Conservation (phyloP, 208 protist species). For the Crithidia fasciculata region DNA sequence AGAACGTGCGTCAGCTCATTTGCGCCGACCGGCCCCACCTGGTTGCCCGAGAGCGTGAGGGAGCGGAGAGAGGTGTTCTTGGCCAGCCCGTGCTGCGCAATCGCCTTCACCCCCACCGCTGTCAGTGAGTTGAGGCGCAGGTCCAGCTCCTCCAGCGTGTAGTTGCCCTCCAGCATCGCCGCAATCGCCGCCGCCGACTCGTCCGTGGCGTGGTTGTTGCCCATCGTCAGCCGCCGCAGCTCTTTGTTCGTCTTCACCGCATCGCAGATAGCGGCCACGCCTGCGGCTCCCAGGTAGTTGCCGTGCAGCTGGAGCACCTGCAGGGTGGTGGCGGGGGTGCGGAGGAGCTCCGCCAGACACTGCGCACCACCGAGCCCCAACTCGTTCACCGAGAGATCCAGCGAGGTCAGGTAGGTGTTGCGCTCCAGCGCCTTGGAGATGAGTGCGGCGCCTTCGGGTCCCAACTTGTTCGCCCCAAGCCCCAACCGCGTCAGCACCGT, state of each 20-base stretch:
- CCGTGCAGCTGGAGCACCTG: conserved; percentile 73
- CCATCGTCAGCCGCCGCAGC: conserved; percentile 64
- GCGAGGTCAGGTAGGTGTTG: conserved; percentile 81
- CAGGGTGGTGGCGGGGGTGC: conserved; percentile 52
- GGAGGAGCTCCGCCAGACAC: conserved; percentile 64
- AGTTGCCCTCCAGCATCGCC: conserved; percentile 78
- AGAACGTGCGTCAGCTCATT: conserved; percentile 67
- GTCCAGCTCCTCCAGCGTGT: conserved; percentile 74
- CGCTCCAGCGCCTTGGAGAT: conserved; percentile 72
- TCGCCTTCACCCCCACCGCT: conserved; percentile 41
- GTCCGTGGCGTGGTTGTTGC: conserved; percentile 88
- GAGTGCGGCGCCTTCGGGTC: conserved; percentile 74
- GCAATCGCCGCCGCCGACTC: conserved; percentile 54
- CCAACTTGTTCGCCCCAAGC: conserved; percentile 79
- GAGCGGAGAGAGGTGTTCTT: conserved; percentile 67
- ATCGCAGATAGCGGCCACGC: conserved; percentile 55
- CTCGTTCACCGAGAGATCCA: conserved; percentile 91
- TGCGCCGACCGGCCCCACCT: conserved; percentile 67
- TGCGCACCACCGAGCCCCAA: conserved; percentile 73
- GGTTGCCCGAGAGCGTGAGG: conserved; percentile 75
- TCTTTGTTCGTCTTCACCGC: conserved; percentile 67
- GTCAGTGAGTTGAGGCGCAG: conserved; percentile 84
- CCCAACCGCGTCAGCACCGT: conserved; percentile 67
- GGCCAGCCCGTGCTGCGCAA: conserved; percentile 67
- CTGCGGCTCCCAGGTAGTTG: conserved; percentile 68